These are phyloP conservation scores for Bolboschoenus planiculmis DNA, from an alignment of 176 grass and related monocot species.

Conservation along the genomic window DNA sequence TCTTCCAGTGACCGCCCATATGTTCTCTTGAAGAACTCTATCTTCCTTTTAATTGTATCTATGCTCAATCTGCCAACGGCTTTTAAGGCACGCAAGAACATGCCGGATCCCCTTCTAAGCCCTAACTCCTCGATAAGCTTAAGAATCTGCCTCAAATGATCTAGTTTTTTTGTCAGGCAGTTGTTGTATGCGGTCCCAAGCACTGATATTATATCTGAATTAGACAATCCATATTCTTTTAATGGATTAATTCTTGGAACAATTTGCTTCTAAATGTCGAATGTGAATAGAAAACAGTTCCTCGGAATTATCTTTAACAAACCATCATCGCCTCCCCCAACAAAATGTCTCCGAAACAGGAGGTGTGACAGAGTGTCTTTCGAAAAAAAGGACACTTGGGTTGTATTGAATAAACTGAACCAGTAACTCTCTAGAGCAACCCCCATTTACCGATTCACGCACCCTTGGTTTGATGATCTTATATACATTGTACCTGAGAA, in stretches of 20 bases:
- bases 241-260: background rate
- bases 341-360: background rate
- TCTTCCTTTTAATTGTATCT: background rate
- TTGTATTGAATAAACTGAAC: no score
- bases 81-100: background rate
- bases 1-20: background rate
- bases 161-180: background rate
- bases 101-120: background rate
- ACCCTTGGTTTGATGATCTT: no score
- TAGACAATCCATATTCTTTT: background rate
- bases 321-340: background rate
- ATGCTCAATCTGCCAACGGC: background rate
- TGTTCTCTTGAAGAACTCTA: background rate
- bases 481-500: no score
- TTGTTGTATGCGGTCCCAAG: background rate
- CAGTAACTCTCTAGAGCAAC: no score
- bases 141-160: background rate
- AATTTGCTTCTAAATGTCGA: background rate
- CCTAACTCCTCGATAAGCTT: background rate
- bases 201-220: background rate
- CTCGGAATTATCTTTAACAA: background rate
- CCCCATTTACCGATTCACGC: no score
- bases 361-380: background rate
- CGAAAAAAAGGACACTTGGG: no score
- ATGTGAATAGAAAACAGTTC: background rate